Evolutionary conservation across 441 rosid genomes (phyloP).

Genomic region (Euphorbia celastroides): DNA sequence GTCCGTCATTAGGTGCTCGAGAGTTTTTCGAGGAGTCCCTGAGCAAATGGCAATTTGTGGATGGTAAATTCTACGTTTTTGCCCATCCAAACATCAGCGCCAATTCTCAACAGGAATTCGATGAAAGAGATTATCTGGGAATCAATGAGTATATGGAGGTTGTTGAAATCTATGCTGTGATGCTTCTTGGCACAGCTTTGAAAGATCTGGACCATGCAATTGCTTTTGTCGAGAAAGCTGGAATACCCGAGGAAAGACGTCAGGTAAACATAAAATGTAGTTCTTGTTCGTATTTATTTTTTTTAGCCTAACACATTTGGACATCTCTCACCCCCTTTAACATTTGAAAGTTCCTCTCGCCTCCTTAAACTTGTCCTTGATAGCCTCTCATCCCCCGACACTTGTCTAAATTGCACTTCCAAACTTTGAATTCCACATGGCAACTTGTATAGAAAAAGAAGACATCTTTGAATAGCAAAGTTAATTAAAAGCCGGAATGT

Average conservation of each 20-base stretch:
- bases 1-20: constrained; percentile 39
- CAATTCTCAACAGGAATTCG: constrained; percentile 29
- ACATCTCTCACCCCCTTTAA: too few relatives aligned
- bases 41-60: constrained; percentile 53
- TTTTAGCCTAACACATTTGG: background rate
- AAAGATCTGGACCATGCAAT: constrained; percentile 51
- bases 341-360: too few relatives aligned
- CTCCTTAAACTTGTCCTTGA: too few relatives aligned
- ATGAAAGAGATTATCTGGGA: constrained; percentile 33
- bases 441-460: too few relatives aligned
- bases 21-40: constrained; percentile 78
- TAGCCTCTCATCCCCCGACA: too few relatives aligned
- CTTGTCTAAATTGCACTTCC: too few relatives aligned
- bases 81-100: constrained; percentile 24
- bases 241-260: constrained; percentile 61
- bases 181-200: constrained; percentile 49
- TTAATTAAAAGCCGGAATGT: too few relatives aligned
- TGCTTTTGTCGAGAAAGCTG: constrained; percentile 77
- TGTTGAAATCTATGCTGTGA: constrained; percentile 61
- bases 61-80: constrained; percentile 35
- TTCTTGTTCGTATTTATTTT: background rate
- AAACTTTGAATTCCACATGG: too few relatives aligned
- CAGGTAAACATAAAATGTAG: constrained; percentile 40
- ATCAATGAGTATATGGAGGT: constrained; percentile 50
- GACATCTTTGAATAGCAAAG: too few relatives aligned